Base-by-base conservation (phyloP, 163 green algal species). In the Smithsoniella earleae region DNA sequence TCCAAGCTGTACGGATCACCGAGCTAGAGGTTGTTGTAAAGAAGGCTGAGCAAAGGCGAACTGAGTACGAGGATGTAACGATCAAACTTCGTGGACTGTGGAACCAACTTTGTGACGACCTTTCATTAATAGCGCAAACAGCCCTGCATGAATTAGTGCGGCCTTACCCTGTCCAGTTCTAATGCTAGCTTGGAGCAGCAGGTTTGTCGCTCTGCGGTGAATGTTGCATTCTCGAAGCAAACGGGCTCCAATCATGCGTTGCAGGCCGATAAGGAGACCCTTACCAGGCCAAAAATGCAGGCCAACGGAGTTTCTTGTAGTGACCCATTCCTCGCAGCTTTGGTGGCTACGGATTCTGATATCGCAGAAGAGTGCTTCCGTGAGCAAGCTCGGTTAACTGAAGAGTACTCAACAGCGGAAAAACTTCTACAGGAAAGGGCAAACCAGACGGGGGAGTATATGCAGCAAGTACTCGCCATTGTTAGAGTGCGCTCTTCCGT, bases 331-430 rank as follows among this genome's bases (percentile, higher is more conserved):
- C 25, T 69, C 4, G n/a, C 58, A 43, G 58, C 58, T 43, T 33
- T 69, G 27, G 27, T 69, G 6, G 25, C 27, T n/a, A 45, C 58
- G 8, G 58, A 69, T 38, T 30, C 34, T 69, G 58, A 69, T 13
- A 69, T 69, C 25, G 18, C 58, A 69, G 58, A 69, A 34, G 58
- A 69, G 43, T 36, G 58, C n/a, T 69, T 69, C 25, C 58, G 58
- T 6, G 58, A 69, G 58, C 30, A 69, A 34, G 34, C 30, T 33
- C 6, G 58, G 25, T 33, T 69, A 8, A 31, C 20, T 22, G 58
- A 69, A 69, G 58, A 69, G 20, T 69, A 69, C 27, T 69, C 58
- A n/a, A 34, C 31, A 34, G 25, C 43, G 38, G 58, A 69, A 40
- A 16, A 43, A 4, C 27, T 43, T 36, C 58, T 69, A 5, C 58